Base-by-base conservation (phyloP, 495 filamentous ascomycete genomes). In the Penicillium paxilli region DNA sequence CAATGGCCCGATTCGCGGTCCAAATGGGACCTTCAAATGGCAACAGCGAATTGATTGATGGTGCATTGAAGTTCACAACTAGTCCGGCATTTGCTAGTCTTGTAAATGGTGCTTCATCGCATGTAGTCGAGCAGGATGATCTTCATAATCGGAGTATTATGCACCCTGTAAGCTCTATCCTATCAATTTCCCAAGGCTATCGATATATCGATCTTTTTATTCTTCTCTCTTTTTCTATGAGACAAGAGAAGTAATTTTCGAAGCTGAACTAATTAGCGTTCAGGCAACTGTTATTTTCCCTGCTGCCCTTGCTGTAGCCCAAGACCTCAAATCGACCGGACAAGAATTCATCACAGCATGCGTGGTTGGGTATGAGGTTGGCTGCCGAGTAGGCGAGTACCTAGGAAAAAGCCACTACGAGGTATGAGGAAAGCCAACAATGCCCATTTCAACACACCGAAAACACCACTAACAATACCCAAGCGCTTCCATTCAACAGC, bases 111-210 rank as follows among this genome's bases (percentile, higher is more conserved):
- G 69, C 65, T 23, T 54, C 69, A 11, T 65, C 67, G 2, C 69
- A 72, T 62, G 69, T 72, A 0, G 69, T 72, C 12, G 69, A 72
- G 49, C 69, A 72, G 41, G 69, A 72, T 61, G 69, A 72, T 57
- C 60, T 72, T 41, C 69, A 72, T 48, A 72, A 70, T 53, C 51
- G 66, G 9, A 72, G 69, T 51, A 72, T 72, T 28, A 67, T 66
- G 63, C 69, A 72, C 58, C 69, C 69, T 16, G 69, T 72, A 32
- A 32, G 66, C 61, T 23, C 46, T 30, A 38, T 7, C 16, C 3
- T 19, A 16, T 38, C 30, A n/a, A n/a, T n/a, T n/a, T n/a, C n/a
- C n/a, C n/a, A n/a, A n/a, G n/a, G n/a, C n/a, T n/a, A n/a, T n/a
- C n/a, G n/a, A n/a, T n/a, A n/a, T n/a, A n/a, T n/a, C 26, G 11